A percentile compares a stretch with the other conserved stretches of the same genome.
Conservation (phyloP, 164 flowering plant genomes). For the Litsea cubeba region DNA sequence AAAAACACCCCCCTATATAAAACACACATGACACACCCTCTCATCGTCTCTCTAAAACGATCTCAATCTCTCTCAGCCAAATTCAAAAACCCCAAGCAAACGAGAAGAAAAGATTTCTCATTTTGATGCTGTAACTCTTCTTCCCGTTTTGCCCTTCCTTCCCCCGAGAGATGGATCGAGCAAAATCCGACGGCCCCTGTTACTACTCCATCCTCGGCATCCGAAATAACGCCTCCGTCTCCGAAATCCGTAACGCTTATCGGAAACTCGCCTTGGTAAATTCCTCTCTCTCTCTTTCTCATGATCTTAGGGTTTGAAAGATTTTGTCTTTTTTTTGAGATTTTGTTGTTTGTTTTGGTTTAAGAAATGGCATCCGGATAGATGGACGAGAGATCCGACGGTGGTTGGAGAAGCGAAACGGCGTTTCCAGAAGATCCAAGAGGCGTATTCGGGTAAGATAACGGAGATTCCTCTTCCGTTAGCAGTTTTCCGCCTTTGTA, state of each 20-base stretch:
- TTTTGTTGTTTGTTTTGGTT: constrained; percentile 4
- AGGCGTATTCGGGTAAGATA: constrained; percentile 69
- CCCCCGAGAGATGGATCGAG: constrained; percentile 6
- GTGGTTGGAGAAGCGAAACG: constrained; percentile 68
- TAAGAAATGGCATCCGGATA: constrained; percentile 95
- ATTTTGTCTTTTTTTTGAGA: not conserved
- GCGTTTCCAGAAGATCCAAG: constrained; percentile 90
- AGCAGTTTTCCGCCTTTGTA: not conserved
- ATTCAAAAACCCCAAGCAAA: too few relatives aligned
- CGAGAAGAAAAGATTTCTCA: too few relatives aligned
- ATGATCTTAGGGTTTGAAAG: not conserved
- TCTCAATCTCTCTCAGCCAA: too few relatives aligned
- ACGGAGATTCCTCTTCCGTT: not conserved
- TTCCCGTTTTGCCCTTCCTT: not conserved
- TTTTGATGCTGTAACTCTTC: too few relatives aligned
- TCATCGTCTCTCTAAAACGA: too few relatives aligned
- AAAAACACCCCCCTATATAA: too few relatives aligned
- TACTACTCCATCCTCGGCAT: constrained; percentile 73
- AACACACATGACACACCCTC: too few relatives aligned
- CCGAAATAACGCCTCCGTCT: constrained; percentile 57
- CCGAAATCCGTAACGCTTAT: constrained; percentile 70
- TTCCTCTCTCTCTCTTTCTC: not conserved
- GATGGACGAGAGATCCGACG: constrained; percentile 50
- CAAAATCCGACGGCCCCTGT: constrained; percentile 45
- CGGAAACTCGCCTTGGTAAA: constrained; percentile 75